Evolutionary conservation across 768 basidiomycete genomes (phyloP).

Genomic region (Naganishia randhawae): DNA sequence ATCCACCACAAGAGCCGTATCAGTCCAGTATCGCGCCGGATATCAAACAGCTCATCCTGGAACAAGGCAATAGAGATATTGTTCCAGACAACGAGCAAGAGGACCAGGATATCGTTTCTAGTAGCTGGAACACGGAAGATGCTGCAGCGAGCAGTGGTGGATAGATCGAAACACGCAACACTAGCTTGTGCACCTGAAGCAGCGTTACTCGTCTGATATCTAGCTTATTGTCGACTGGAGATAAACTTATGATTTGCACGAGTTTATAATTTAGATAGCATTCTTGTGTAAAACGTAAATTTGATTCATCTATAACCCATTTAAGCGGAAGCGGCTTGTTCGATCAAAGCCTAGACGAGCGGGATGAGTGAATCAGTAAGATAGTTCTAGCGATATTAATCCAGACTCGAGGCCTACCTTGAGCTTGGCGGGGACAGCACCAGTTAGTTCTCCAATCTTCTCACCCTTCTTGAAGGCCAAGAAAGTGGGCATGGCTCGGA

Average conservation of each 20-base stretch:
- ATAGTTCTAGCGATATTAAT: neutral
- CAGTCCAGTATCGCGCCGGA: neutral
- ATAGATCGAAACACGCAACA: neutral
- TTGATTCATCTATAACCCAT: neutral
- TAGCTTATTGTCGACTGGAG: too few species aligned
- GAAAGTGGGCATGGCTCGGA: conserved; percentile 54
- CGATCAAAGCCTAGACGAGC: conserved; percentile 4
- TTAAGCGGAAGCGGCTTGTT: conserved; percentile 15
- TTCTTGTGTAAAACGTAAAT: neutral
- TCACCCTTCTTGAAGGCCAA: conserved; percentile 50
- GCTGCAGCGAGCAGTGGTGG: conserved; percentile 16
- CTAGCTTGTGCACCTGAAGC: too few species aligned
- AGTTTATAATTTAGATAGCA: neutral
- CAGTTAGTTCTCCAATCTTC: conserved; percentile 46
- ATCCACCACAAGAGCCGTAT: too few species aligned
- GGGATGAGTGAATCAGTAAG: neutral
- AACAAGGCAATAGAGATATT: neutral
- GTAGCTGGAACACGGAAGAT: conserved; percentile 21
- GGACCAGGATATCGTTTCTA: conserved; percentile 7
- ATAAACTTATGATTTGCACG: too few species aligned
- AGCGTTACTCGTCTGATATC: too few species aligned
- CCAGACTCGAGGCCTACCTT: conserved; percentile 33
- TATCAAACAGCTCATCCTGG: neutral
- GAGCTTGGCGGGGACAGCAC: conserved; percentile 49
- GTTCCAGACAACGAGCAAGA: neutral